phyloP scores from a whole-genome alignment of 495 filamentous ascomycete genomes.

The Penicillium diatomitis region DNA sequence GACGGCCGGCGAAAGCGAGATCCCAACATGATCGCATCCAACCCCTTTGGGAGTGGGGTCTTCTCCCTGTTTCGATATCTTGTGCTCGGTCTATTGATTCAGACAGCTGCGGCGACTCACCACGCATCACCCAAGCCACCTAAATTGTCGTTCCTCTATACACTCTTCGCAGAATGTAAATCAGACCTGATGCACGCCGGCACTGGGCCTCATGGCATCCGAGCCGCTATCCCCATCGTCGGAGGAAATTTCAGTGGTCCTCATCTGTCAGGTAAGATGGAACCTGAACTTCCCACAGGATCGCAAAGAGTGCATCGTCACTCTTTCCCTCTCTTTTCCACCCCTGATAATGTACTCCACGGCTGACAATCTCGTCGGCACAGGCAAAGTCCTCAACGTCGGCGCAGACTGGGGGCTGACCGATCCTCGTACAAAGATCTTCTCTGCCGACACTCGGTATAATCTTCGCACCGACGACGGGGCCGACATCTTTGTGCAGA shows the following conservation, averaged over 20 bases:
- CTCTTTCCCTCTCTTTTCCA: too few relatives aligned
- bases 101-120: background rate
- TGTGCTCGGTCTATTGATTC: background rate
- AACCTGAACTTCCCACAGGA: too few relatives aligned
- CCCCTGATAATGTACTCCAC: background rate
- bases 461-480: conserved; percentile 25
- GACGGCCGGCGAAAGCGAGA: too few relatives aligned
- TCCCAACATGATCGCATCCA: background rate
- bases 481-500: conserved; percentile 19
- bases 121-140: conserved; percentile 9
- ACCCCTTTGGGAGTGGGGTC: background rate
- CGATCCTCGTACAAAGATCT: conserved; percentile 21
- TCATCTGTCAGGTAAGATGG: conserved; percentile 12
- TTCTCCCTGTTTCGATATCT: background rate
- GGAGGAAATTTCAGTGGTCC: conserved; percentile 27
- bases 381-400: conserved; percentile 21
- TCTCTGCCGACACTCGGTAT: conserved; percentile 26
- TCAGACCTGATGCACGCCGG: conserved; percentile 12
- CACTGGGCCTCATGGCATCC: conserved; percentile 15
- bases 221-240: conserved; percentile 21
- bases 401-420: conserved; percentile 24
- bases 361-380: background rate
- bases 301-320: too few relatives aligned
- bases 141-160: conserved; percentile 22
- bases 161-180: conserved; percentile 17